Percentiles rank a stretch among this genome's conserved stretches.
phyloP scores from a whole-genome alignment of 2,329 filamentous ascomycete genomes.

The Aureobasidium pullulans region DNA sequence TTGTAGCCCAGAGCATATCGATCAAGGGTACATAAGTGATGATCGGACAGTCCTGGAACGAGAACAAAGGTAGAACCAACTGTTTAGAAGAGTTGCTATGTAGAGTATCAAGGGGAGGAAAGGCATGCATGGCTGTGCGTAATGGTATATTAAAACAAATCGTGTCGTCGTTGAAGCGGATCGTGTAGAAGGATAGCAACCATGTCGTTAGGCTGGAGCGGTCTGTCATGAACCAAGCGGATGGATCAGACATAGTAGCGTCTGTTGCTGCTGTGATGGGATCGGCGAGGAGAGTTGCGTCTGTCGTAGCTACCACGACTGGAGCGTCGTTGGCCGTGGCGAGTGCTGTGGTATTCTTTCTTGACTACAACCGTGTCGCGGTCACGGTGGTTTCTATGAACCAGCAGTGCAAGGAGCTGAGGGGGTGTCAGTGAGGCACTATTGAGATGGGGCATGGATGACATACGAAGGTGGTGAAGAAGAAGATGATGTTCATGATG shows the following conservation, averaged over 20 bases:
- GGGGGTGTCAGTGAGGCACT: neutral
- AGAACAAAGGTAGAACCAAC: neutral
- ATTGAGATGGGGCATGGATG: neutral
- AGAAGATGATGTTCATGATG: slow-evolving; percentile 62
- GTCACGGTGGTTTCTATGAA: slow-evolving; percentile 37
- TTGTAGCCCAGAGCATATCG: too few relatives aligned
- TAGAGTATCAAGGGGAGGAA: neutral
- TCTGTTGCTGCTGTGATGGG: slow-evolving; percentile 20
- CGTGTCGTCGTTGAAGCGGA: neutral
- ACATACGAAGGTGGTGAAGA: slow-evolving; percentile 17
- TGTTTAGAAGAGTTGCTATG: neutral
- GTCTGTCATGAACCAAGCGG: neutral
- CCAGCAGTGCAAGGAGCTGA: slow-evolving; percentile 55
- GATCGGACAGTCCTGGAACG: slow-evolving; percentile 35
- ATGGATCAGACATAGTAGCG: slow-evolving; percentile 23
- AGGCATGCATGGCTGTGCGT: neutral
- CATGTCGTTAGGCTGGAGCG: neutral
- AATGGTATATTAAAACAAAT: neutral
- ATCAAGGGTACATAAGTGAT: too few relatives aligned
- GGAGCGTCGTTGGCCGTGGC: slow-evolving; percentile 35
- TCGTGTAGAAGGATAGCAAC: neutral
- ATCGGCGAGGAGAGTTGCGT: slow-evolving; percentile 15
- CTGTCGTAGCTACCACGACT: slow-evolving; percentile 24
- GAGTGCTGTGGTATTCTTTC: slow-evolving; percentile 42
- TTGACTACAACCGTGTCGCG: slow-evolving; percentile 47